These are phyloP conservation scores for Astrothelium subdiscretum DNA, from an alignment of 495 filamentous ascomycete species.

Conservation along the genomic window DNA sequence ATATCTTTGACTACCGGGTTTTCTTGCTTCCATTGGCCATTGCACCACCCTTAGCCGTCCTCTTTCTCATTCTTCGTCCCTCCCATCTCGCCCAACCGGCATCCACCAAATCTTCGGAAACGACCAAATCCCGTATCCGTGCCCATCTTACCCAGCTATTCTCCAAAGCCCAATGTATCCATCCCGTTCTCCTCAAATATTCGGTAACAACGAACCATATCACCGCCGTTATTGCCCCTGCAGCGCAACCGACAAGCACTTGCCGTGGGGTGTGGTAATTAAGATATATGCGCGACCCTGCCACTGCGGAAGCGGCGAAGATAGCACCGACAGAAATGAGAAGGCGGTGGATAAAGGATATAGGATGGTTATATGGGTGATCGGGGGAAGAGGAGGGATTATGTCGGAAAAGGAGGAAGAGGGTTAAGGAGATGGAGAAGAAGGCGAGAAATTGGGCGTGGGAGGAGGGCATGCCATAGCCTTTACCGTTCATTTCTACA, in stretches of 20 bases:
- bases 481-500: conserved; percentile 73
- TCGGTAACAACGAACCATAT: conserved; percentile 68
- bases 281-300: conserved; percentile 74
- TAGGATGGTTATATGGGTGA: conserved; percentile 34
- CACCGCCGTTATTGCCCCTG: conserved; percentile 59
- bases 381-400: conserved; percentile 39
- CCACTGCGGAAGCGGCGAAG: conserved; percentile 54
- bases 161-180: conserved; percentile 64
- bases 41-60: background rate
- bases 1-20: background rate
- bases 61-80: conserved; percentile 7
- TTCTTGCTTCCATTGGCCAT: background rate
- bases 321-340: conserved; percentile 46
- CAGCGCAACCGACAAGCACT: conserved; percentile 65
- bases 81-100: conserved; percentile 93
- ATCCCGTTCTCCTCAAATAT: conserved; percentile 46
- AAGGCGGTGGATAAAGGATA: conserved; percentile 45
- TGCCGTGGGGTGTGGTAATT: conserved; percentile 87
- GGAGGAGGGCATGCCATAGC: conserved; percentile 97
- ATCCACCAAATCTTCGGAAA: conserved; percentile 82
- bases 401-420: conserved; percentile 77
- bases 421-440: conserved; percentile 67
- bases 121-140: conserved; percentile 69
- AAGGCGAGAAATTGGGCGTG: conserved; percentile 91
- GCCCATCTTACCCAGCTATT: conserved; percentile 50